Conservation (phyloP, 2,329 filamentous ascomycete species). For the Neocucurbitaria cava region DNA sequence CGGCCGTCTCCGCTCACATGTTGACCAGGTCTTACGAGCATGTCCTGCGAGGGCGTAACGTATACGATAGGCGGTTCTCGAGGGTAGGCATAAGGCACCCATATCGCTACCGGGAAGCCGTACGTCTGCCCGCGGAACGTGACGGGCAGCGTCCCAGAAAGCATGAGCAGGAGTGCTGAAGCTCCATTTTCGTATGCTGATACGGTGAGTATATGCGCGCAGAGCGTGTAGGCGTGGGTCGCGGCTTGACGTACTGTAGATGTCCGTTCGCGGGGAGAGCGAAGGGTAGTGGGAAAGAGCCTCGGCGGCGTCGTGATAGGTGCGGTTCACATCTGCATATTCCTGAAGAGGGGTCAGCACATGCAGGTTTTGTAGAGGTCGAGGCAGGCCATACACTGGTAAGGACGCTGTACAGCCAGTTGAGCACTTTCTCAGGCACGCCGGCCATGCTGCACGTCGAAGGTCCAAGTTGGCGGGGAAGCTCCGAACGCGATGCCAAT, state of each 20-base stretch:
- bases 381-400: slow-evolving; percentile 53
- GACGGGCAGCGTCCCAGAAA: slow-evolving; percentile 90
- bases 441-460: slow-evolving; percentile 58
- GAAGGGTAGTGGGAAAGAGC: slow-evolving; percentile 80
- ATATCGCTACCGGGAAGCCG: slow-evolving; percentile 88
- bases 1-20: slow-evolving; percentile 93
- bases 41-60: slow-evolving; percentile 84
- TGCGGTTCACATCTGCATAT: slow-evolving; percentile 90
- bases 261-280: slow-evolving; percentile 85
- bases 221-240: not conserved
- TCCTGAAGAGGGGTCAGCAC: slow-evolving; percentile 63
- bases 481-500: slow-evolving; percentile 21
- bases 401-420: slow-evolving; percentile 93
- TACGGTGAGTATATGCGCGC: slow-evolving; percentile 26
- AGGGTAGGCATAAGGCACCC: slow-evolving; percentile 92
- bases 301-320: slow-evolving; percentile 89
- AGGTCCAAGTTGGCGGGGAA: slow-evolving; percentile 34
- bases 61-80: slow-evolving; percentile 85
- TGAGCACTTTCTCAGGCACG: slow-evolving; percentile 87
- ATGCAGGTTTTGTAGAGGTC: not conserved
- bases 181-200: slow-evolving; percentile 86
- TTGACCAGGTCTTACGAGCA: slow-evolving; percentile 90
- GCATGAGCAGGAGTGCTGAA: slow-evolving; percentile 83
- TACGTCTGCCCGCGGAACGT: slow-evolving; percentile 88
- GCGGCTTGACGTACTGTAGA: slow-evolving; percentile 75